Conservation (phyloP, 1,139 yeast species). For the Yamadazyma taylorii region DNA sequence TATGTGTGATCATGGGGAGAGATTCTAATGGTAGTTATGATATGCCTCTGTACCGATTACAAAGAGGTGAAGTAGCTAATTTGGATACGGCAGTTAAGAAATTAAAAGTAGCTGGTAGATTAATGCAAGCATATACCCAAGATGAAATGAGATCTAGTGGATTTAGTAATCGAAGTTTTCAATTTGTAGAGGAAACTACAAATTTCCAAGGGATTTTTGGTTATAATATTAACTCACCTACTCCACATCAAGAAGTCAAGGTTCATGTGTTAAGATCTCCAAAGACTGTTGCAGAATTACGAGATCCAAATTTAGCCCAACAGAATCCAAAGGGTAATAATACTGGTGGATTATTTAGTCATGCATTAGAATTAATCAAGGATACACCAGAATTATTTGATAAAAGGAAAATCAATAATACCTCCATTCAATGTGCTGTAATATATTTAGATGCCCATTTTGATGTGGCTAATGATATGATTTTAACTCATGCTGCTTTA, state of each 20-base stretch:
- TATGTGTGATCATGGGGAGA: conserved; percentile 72
- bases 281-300: conserved; percentile 65
- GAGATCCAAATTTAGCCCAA: conserved; percentile 83
- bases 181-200: conserved; percentile 66
- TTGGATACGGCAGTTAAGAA: conserved; percentile 74
- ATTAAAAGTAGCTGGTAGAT: conserved; percentile 78
- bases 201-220: conserved; percentile 37
- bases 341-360: conserved; percentile 72
- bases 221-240: conserved; percentile 29
- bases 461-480: conserved; percentile 59
- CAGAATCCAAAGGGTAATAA: conserved; percentile 74
- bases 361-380: conserved; percentile 72
- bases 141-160: conserved; percentile 86
- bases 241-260: conserved; percentile 65
- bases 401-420: conserved; percentile 18
- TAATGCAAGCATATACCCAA: conserved; percentile 91
- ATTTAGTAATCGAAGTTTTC: conserved; percentile 77
- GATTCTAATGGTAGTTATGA: conserved; percentile 79
- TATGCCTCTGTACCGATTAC: conserved; percentile 57
- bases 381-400: conserved; percentile 31
- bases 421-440: conserved; percentile 79
- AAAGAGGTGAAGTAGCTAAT: conserved; percentile 63
- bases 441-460: conserved; percentile 83
- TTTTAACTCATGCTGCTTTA: conserved; percentile 88
- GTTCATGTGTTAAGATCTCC: conserved; percentile 72